phyloP scores from a whole-genome alignment of 805 yeast genomes.

The Candida oleophila region DNA sequence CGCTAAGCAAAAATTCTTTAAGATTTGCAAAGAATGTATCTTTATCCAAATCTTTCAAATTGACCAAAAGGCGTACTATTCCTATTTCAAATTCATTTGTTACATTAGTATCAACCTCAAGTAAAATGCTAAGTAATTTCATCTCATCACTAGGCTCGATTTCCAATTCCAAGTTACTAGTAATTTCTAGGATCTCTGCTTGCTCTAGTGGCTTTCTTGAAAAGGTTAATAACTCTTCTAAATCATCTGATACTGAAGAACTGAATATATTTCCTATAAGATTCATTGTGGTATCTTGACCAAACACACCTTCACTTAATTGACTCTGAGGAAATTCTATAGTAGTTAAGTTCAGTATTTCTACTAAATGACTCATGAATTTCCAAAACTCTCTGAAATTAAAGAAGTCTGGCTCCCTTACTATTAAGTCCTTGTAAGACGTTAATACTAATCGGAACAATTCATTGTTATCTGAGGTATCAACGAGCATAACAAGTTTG shows the following conservation, averaged over 20 bases:
- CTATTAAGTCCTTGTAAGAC: slow-evolving; percentile 33
- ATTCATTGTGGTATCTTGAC: neutral
- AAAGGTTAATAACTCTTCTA: neutral
- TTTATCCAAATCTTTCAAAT: neutral
- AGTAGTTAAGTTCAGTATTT: neutral
- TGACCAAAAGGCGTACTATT: slow-evolving; percentile 1
- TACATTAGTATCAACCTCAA: neutral
- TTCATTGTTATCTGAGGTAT: slow-evolving; percentile 31
- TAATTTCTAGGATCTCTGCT: neutral
- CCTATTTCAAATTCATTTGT: neutral
- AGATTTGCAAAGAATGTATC: neutral
- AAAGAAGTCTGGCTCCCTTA: slow-evolving; percentile 33
- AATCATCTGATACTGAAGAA: neutral
- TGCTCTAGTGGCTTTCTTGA: neutral
- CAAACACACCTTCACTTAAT: neutral
- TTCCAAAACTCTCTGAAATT: slow-evolving; percentile 18
- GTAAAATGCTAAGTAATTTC: neutral
- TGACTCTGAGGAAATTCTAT: neutral
- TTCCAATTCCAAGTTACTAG: neutral
- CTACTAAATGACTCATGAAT: neutral
- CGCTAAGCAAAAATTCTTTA: neutral
- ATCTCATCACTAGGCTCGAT: neutral
- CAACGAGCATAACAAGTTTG: slow-evolving; percentile 26
- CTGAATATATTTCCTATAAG: neutral
- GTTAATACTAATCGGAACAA: slow-evolving; percentile 32